phyloP scores from a whole-genome alignment of 352 stramenopile species.

The Plasmopara muralis region DNA sequence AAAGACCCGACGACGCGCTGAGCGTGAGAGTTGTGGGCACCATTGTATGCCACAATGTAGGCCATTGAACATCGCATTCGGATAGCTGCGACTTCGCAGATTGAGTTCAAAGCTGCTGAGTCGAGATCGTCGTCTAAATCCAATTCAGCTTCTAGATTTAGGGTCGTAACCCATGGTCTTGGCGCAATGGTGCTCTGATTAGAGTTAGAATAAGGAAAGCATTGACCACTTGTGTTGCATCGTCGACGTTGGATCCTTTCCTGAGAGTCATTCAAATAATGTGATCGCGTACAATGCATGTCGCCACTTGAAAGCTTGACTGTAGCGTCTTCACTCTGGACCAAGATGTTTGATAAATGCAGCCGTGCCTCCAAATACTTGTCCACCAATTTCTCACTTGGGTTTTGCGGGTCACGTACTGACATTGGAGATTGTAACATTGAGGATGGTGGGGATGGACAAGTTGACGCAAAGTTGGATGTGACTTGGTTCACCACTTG shows the following conservation, averaged over 20 bases:
- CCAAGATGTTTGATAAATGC: slow-evolving; percentile 28
- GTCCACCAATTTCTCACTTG: slow-evolving; percentile 37
- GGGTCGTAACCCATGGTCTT: slow-evolving; percentile 16
- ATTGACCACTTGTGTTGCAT: slow-evolving; percentile 19
- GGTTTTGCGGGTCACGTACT: slow-evolving; percentile 15
- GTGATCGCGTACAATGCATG: slow-evolving; percentile 3
- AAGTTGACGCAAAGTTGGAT: slow-evolving; percentile 11
- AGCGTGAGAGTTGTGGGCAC: slow-evolving; percentile 12
- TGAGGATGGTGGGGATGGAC: slow-evolving; percentile 9
- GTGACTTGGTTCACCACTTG: slow-evolving; percentile 44
- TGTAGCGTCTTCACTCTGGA: slow-evolving; percentile 3
- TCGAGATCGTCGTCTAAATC: slow-evolving; percentile 28
- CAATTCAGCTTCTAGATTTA: slow-evolving; percentile 23
- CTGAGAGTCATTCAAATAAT: slow-evolving; percentile 10
- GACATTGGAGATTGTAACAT: slow-evolving; percentile 16
- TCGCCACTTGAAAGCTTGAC: slow-evolving; percentile 1
- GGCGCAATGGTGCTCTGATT: slow-evolving; percentile 5
- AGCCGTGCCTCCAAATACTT: slow-evolving; percentile 48
- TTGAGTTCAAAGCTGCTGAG: slow-evolving; percentile 39
- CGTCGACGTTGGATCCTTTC: slow-evolving; percentile 12
- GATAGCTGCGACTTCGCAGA: slow-evolving; percentile 46
- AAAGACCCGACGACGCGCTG: slow-evolving; percentile 36
- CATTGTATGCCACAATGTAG: slow-evolving; percentile 36
- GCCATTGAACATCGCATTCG: slow-evolving; percentile 40
- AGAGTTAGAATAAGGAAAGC: slow-evolving; percentile 10